Base-by-base conservation (phyloP, 176 grass and related monocot genomes). In the Cenchrus americanus region DNA sequence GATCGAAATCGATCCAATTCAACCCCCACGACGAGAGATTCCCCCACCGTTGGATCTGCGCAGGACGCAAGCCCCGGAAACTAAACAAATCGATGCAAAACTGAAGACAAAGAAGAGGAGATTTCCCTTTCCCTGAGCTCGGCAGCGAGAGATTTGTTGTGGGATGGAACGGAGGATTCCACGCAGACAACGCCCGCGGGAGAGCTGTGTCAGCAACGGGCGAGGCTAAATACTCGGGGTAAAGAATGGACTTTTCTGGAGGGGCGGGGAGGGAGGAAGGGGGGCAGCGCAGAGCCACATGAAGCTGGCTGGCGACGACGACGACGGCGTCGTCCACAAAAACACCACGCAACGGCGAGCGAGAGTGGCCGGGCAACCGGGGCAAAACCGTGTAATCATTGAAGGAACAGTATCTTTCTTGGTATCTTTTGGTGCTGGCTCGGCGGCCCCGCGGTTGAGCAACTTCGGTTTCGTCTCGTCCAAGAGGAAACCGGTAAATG, bases 321-420 rank as follows among this genome's bases (percentile, higher is more conserved):
- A 53, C 80, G 43, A 9, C 43, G 84, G 30, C 89, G 84, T 75
- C 73, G 89, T 87, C 75, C 84, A 73, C 89, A 62, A 83, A 90
- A 83, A 79, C 84, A 83, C 42, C 88, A 87, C 88, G 88, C 88
- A 87, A 87, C 69, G 47, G 14, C 71, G 58, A 19, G 18, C 26
- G 15, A 0, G 22, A 12, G 12, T 14, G 24, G 68, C 40, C 46
- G 80, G 82, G 69, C 49, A 65, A 80, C 76, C 47, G 77, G 62
- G 88, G 58, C 65, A 48, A 30, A 61, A 43, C 73, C 73, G 18
- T 40, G 57, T 78, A 90, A 90, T 90, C 80, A 87, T 83, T 90
- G 80, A 77, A 22, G 79, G 64, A 85, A 83, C 63, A 32, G 80
- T 52, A 87, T 83, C 74, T 75, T 83, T 68, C 67, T 51, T 15